Evolutionary conservation across 768 basidiomycete genomes (phyloP), one percentile per base, ranked within the genome.

Genomic region (Leccinum ochraceum): DNA sequence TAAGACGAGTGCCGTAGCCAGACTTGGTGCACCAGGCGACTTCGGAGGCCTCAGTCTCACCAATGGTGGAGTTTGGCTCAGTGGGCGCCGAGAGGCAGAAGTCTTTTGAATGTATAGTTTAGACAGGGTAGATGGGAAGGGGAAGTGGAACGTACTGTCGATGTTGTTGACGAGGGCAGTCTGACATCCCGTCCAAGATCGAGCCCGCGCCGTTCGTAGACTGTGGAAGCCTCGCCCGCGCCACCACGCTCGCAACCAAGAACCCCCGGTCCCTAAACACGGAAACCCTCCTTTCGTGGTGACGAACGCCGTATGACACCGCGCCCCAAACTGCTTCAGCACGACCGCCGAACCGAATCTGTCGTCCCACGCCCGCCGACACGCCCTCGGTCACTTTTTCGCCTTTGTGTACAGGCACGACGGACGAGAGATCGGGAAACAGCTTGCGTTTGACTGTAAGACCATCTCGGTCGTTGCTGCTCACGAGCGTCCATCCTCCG

Each of bases 371-470:
- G 82, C 81, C 71, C 85, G 81, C 84, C n/a, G 83, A 91, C 10
- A 95, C 84, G 4, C 95, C 94, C 70, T 98, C 92, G 54, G 98
- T 88, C 61, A 98, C 93, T 75, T 92, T 92, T 69, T 89, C 87
- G 0, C 92, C 94, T 65, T 87, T 89, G 73, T 94, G 89, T 4
- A 98, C 86, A 0, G 94, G 93, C 34, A 95, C 85, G 56, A 84
- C 78, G 1, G 89, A 80, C 6, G 94, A 96, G 6, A 97, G 83
- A 57, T 89, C 86, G 0, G 90, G 81, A 7, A 85, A 82, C 17
- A 87, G 73, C 69, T 89, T 90, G 68, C 88, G 86, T 62, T 91
- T 85, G 16, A 96, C 81, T 3, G 87, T 78, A 34, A 95, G 74
- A 6, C 87, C 44, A 5, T 44, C 91, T 63, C 90, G 90, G 59